Conservation (phyloP, 1,284 basidiomycete species). For the Moniliophthora roreri region DNA sequence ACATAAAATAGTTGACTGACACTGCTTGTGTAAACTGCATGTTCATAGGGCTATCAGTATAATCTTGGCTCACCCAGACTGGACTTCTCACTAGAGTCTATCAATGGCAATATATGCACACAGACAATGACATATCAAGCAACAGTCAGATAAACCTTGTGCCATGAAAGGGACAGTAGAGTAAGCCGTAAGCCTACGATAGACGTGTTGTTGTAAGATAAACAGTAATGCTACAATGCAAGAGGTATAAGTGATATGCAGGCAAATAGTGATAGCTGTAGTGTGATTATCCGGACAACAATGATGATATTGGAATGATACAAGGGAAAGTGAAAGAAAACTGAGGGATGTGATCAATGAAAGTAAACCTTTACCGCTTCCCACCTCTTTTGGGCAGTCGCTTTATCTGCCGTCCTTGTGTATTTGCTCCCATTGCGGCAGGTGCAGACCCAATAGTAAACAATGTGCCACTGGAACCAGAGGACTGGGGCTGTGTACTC, state of each 20-base stretch:
- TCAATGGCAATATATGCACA: background rate
- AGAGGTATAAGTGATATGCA: background rate
- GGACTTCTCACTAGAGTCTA: no score
- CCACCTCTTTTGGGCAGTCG: constrained; percentile 49
- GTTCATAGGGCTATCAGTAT: no score
- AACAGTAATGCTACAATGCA: background rate
- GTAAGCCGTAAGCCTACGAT: constrained; percentile 11
- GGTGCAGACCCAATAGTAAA: constrained; percentile 61
- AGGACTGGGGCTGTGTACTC: constrained; percentile 20
- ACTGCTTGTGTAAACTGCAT: no score
- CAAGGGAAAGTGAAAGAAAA: constrained; percentile 4
- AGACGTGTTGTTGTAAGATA: background rate
- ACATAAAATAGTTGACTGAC: no score
- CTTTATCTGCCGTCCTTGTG: constrained; percentile 46
- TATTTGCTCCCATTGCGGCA: constrained; percentile 27
- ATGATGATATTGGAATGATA: constrained; percentile 6
- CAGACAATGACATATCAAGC: background rate
- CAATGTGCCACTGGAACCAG: constrained; percentile 37
- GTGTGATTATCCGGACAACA: constrained; percentile 1
- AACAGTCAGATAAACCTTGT: constrained; percentile 24
- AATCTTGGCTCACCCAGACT: no score
- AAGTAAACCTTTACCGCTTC: constrained; percentile 32
- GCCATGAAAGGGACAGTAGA: constrained; percentile 20
- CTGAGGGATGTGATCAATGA: background rate
- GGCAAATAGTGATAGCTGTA: constrained; percentile 1